These are phyloP conservation scores for Brasilioporus rufonigricans DNA, from an alignment of 768 basidiomycete species.

Conservation along the genomic window DNA sequence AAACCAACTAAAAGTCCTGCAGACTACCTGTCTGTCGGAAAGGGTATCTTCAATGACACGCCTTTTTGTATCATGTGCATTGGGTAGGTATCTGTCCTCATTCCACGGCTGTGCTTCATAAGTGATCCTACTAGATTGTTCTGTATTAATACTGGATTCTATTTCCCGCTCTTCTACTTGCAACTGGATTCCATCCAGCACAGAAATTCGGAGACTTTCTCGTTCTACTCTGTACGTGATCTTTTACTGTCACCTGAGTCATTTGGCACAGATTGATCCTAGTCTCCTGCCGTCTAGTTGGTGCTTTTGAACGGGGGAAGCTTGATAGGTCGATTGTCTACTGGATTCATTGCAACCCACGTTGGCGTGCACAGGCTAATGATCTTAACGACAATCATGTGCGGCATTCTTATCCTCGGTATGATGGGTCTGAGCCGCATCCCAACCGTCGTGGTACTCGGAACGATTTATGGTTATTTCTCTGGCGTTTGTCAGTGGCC, in stretches of 20 bases:
- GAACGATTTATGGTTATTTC: conserved; percentile 47
- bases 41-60: conserved; percentile 11
- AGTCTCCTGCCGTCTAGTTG: conserved; percentile 35
- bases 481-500: conserved; percentile 38
- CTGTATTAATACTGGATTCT: conserved; percentile 39
- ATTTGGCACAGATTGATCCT: neutral
- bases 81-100: conserved; percentile 18
- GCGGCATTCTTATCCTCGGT: conserved; percentile 41
- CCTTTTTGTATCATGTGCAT: conserved; percentile 19
- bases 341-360: conserved; percentile 40
- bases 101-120: neutral
- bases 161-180: conserved; percentile 54
- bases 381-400: conserved; percentile 32
- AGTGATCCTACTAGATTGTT: conserved; percentile 10
- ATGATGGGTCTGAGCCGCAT: conserved; percentile 39
- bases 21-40: conserved; percentile 18
- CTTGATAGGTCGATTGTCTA: conserved; percentile 49
- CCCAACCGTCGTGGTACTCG: conserved; percentile 38
- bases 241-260: neutral
- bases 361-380: conserved; percentile 45
- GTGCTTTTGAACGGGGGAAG: conserved; percentile 52
- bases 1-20: conserved; percentile 25
- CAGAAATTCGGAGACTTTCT: conserved; percentile 43
- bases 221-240: conserved; percentile 51
- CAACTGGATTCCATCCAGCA: conserved; percentile 53